Evolutionary conservation across 2,329 filamentous ascomycete species (phyloP).

Genomic region (Chrysoporthe puriensis): DNA sequence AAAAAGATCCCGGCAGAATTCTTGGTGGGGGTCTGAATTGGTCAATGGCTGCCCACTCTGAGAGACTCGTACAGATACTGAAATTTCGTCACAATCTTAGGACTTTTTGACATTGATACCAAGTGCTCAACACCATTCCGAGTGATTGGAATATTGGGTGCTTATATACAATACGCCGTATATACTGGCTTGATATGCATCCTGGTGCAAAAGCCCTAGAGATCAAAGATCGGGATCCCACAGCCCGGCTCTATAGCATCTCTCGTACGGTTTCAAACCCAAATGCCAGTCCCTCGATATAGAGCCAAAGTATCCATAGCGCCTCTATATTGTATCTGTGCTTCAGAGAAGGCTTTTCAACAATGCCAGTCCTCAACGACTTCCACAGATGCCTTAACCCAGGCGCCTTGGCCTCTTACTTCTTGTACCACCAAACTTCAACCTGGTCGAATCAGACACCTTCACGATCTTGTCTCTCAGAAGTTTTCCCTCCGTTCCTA

Average conservation of each 20-base stretch:
- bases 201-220: not conserved
- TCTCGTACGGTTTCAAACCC: not conserved
- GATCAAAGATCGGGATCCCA: not conserved
- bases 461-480: slow-evolving; percentile 75
- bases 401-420: slow-evolving; percentile 83
- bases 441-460: slow-evolving; percentile 81
- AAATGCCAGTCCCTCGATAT: not conserved
- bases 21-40: slow-evolving; percentile 25
- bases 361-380: not conserved
- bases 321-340: not conserved
- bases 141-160: not conserved
- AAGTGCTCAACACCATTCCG: not conserved
- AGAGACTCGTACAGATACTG: not conserved
- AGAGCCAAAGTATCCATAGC: not conserved
- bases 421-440: slow-evolving; percentile 96
- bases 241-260: not conserved
- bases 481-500: slow-evolving; percentile 81
- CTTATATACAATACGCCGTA: not conserved
- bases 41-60: slow-evolving; percentile 1
- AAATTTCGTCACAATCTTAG: not conserved
- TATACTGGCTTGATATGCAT: not conserved
- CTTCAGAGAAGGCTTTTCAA: not conserved
- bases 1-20: slow-evolving; percentile 17
- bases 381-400: slow-evolving; percentile 47
- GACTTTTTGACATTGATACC: not conserved